Evolutionary conservation across 331 rosid genomes (phyloP).

Genomic region (Erythrophleum ivorense): DNA sequence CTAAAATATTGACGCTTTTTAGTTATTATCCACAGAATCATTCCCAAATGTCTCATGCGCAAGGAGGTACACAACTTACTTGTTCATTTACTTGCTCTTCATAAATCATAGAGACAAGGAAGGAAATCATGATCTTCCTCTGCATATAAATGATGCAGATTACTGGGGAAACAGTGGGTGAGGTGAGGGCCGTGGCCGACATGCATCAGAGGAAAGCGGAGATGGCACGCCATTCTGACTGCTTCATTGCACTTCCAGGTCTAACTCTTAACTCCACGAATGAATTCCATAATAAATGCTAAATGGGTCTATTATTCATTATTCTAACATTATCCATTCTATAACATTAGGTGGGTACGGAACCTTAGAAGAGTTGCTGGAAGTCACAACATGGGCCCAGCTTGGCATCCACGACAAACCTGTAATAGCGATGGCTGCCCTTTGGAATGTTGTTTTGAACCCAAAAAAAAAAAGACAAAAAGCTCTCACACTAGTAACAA

Average conservation of each 20-base stretch:
- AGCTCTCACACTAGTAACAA: too few species aligned
- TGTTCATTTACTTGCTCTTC: not conserved
- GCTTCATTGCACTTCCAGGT: not conserved
- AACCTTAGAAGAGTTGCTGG: not conserved
- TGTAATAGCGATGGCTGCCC: not conserved
- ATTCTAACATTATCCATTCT: not conserved
- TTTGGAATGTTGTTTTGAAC: too few species aligned
- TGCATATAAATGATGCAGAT: not conserved
- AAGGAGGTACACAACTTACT: not conserved
- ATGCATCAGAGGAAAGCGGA: not conserved
- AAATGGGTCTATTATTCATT: not conserved
- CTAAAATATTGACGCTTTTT: not conserved
- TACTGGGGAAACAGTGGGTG: not conserved
- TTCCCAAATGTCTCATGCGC: not conserved
- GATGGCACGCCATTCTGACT: constrained; percentile 6
- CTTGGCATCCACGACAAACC: not conserved
- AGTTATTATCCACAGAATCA: not conserved
- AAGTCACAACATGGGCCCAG: constrained; percentile 1
- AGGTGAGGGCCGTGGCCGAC: not conserved
- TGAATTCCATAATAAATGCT: too few species aligned
- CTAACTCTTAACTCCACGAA: too few species aligned
- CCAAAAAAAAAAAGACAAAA: too few species aligned
- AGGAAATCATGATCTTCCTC: too few species aligned
- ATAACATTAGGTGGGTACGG: not conserved
- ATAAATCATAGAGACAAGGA: too few species aligned